Base-by-base conservation (phyloP, 139 green algal genomes). In the Pycnococcus provasolii region DNA sequence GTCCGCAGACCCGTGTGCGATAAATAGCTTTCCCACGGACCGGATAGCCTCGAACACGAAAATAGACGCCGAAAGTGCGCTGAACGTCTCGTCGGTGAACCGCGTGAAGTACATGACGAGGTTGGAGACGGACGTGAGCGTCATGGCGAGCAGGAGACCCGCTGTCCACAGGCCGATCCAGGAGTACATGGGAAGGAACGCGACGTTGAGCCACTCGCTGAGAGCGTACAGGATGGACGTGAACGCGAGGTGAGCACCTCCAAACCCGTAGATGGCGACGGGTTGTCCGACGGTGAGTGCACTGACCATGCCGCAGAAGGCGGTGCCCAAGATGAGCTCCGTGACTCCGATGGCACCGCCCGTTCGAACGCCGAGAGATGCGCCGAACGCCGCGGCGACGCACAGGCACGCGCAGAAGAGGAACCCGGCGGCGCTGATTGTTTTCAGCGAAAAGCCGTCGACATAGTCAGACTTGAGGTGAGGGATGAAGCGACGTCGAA, bases 61-160 rank as follows among this genome's bases (percentile, higher is more conserved):
- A 58, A 74, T 74, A 42, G 58, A 47, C 46, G 59, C 53, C 48
- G 50, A 59, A 13, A 74, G 57, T 40, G 9, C 59, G 26, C 58
- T 37, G 59, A 74, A 74, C 8, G 47, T 74, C 67, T 74, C 67
- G 60, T 74, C 67, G 15, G 67, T 74, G 59, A 69, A 74, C 42
- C 58, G 42, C 11, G 67, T 74, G 57, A 74, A 65, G 67, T 60
- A 74, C 47, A 53, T 42, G 4, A 74, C 67, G 11, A 74, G 67
- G 67, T 74, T 74, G n/a, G 53, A 67, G 9, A 41, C 44, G 41
- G 59, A 69, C 11, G 67, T 74, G 4, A 74, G 5, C 59, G 67
- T 26, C 9, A 64, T 45, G 59, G 60, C 7, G 8, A 60, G 7
- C 4, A 69, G 59, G 60, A 74, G 42, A 7, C 37, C 26, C 7